Conservation (phyloP, 495 filamentous ascomycete genomes). For the Collariella sp. region DNA sequence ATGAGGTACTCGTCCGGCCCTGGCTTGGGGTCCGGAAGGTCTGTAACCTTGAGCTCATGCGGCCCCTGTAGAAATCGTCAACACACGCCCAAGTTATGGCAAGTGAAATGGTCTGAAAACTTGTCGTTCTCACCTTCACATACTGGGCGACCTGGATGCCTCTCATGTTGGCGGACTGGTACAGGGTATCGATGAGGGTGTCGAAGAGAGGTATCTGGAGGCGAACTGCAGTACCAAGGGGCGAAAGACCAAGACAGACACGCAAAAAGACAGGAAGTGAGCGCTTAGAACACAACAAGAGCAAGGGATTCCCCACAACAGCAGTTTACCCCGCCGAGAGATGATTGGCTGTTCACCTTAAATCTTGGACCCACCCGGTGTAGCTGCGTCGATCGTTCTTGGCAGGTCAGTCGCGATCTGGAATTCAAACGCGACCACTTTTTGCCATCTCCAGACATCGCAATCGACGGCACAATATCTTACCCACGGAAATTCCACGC, state of each 20-base stretch:
- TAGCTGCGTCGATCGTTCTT: conserved; percentile 11
- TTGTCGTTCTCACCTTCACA: conserved; percentile 49
- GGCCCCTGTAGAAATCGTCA: conserved; percentile 50
- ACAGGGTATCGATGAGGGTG: neutral
- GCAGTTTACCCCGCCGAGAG: neutral
- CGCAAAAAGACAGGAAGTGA: no score
- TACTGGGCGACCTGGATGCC: conserved; percentile 78
- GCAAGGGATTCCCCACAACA: neutral
- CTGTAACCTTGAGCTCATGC: conserved; percentile 62
- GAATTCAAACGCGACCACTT: neutral
- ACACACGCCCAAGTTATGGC: neutral
- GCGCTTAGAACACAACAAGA: no score
- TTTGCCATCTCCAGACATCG: no score
- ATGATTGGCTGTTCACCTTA: conserved; percentile 26
- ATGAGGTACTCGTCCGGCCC: conserved; percentile 71
- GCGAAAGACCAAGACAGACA: no score
- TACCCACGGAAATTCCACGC: neutral
- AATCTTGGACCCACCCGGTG: conserved; percentile 14
- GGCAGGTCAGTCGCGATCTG: neutral
- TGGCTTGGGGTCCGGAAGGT: conserved; percentile 64
- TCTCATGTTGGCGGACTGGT: conserved; percentile 48
- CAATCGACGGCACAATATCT: no score
- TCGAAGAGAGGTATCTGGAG: no score
- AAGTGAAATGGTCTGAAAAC: neutral
- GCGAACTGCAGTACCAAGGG: no score